Percentiles rank a stretch among this genome's conserved stretches.
phyloP scores from a whole-genome alignment of 169 alveolate genomes.

The Neospora caninum region DNA sequence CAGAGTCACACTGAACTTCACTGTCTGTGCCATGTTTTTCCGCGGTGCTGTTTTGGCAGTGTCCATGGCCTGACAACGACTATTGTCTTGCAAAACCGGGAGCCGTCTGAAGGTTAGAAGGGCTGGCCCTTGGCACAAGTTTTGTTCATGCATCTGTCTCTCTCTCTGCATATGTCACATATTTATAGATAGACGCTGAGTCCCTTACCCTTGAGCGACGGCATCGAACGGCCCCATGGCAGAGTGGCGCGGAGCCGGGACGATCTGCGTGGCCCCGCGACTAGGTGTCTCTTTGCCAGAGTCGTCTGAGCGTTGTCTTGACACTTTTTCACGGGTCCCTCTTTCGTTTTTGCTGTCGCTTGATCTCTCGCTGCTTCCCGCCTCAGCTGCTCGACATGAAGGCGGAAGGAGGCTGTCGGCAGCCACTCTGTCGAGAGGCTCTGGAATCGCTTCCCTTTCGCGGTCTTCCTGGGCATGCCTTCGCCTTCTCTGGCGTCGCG shows the following conservation, averaged over 20 bases:
- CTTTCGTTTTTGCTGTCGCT: background rate
- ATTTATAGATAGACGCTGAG: background rate
- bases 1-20: too few relatives aligned
- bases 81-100: too few relatives aligned
- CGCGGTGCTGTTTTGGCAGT: too few relatives aligned
- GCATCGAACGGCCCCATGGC: conserved; percentile 9
- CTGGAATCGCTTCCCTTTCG: background rate
- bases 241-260: background rate
- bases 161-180: too few relatives aligned
- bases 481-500: background rate
- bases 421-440: background rate
- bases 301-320: background rate
- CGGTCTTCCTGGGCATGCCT: background rate
- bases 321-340: background rate
- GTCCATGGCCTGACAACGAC: too few relatives aligned
- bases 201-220: background rate
- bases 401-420: background rate
- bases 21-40: too few relatives aligned
- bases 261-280: background rate
- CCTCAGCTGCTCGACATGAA: background rate
- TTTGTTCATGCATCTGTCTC: background rate
- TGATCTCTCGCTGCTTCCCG: background rate
- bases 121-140: too few relatives aligned
- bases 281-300: too few relatives aligned
- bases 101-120: too few relatives aligned